phyloP scores from a whole-genome alignment of 1,284 basidiomycete genomes.

The Pseudozyma tsukubaensis region DNA sequence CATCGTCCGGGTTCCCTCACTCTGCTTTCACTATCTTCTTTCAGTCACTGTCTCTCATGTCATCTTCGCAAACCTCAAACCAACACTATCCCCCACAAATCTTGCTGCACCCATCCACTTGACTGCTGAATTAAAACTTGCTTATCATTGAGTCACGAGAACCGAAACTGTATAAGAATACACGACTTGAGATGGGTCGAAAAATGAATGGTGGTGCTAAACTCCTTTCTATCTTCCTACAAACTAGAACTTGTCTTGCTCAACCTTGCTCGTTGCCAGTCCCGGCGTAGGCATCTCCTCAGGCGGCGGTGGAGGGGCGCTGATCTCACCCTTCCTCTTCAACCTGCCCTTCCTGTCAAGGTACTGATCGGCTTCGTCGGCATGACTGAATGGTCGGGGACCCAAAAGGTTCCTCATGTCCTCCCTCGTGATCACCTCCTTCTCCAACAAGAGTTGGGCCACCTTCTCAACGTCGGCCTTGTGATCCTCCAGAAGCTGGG shows the following conservation, averaged over 20 bases:
- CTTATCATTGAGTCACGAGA: background rate
- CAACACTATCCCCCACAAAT: too few species aligned
- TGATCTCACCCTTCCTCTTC: slow-evolving; percentile 57
- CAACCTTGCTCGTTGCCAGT: slow-evolving; percentile 43
- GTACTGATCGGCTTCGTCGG: slow-evolving; percentile 72
- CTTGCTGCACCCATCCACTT: too few species aligned
- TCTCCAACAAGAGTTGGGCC: slow-evolving; percentile 86
- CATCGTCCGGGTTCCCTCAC: too few species aligned
- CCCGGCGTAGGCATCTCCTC: slow-evolving; percentile 56
- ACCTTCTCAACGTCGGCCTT: slow-evolving; percentile 93
- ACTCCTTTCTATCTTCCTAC: background rate
- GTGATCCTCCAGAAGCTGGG: slow-evolving; percentile 82
- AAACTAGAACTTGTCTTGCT: slow-evolving; percentile 14
- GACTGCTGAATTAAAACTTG: background rate
- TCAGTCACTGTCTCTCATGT: too few species aligned
- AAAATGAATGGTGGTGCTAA: slow-evolving; percentile 3
- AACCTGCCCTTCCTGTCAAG: slow-evolving; percentile 65
- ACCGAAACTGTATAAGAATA: slow-evolving; percentile 8
- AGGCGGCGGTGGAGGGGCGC: slow-evolving; percentile 63
- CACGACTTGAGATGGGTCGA: background rate
- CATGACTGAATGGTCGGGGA: slow-evolving; percentile 81
- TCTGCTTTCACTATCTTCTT: too few species aligned
- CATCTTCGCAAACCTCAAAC: too few species aligned
- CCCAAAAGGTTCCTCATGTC: slow-evolving; percentile 89
- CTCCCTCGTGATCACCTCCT: slow-evolving; percentile 93